Base-by-base conservation (phyloP, 352 stramenopile species). In the Thraustochytrium sp. region DNA sequence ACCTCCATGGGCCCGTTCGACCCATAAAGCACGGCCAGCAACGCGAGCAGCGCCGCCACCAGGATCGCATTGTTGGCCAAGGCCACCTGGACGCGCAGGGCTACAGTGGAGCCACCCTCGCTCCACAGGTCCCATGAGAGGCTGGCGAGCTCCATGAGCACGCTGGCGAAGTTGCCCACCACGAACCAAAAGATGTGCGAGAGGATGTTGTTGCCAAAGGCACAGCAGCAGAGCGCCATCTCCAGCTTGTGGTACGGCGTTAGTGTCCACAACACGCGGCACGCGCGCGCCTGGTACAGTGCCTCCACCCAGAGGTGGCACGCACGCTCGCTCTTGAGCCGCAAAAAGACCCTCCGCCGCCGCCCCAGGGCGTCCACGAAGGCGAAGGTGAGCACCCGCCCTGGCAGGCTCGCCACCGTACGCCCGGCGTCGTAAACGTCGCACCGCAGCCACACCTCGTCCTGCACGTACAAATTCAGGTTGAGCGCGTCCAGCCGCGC, bases 271-370 rank as follows among this genome's bases (percentile, higher is more conserved):
- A 21, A 23, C 37, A 9, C 18, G 23, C 68, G 46, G 13, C 13
- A 55, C 5, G 68, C 48, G 9, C 68, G 68, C 38, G 68, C 53
- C 42, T 80, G 68, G 2, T 80, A 80, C 11, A 80, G n/a, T 16
- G 46, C 46, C 68, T 80, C 68, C 16, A 80, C 53, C 68, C 68
- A 80, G 42, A 23, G 3, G 0, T 46, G n/a, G 13, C 44, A 46
- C 13, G 40, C 21, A 18, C n/a, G 9, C 53, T 65, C 68, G 42
- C 23, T 53, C 23, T 38, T 51, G 1, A 53, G 5, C 11, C 26
- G 42, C 26, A 44, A 44, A 18, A 75, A 63, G 11, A 80, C 53
- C 26, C 42, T 11, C 11, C 31, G 9, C 2, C 44, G 5, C 8
- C 53, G 42, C 11, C 48, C 59, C 8, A 72, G 26, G 29, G 8